Evolutionary conservation across 1,284 basidiomycete species (phyloP), one percentile per base, ranked within the genome.

Genomic region (Irpex rosettiformis): DNA sequence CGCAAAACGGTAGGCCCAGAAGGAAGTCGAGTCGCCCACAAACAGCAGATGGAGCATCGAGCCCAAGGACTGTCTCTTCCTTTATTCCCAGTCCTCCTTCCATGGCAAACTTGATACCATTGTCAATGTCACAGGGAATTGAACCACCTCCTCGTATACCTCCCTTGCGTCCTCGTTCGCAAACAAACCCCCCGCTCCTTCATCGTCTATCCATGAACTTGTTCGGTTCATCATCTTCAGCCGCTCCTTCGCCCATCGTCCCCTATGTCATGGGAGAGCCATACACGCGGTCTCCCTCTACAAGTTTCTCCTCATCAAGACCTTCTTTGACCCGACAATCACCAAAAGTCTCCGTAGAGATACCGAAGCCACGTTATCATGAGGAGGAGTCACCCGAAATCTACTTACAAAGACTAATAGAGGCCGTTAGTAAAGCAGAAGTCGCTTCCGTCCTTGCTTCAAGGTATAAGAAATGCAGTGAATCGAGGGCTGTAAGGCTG

Each of bases 361-460:
- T 82, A 52, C 78, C 85, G 10, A 81, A 77, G 65, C 85, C 86
- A 1, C 74, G 73, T 10, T 27, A 51, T 54, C 67, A 68, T 28
- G 75, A 79, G 21, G 83, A 81, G 43, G 93, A 96, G 70, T 82
- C 85, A 16, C 85, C 91, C 1, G 85, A 86, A 61, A 69, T 73
- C 0, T 96, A 91, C 73, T 71, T 96, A 30, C 68, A 73, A 6
- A 79, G 92, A 57, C 72, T 96, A 27, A 71, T 79, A 37, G 74
- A 79, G 16, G 79, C 80, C 29, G 83, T 94, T 11, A 85, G 80
- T 64, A 90, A 91, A 67, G 81, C 85, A 1, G 93, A 96, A 67
- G 79, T 96, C 51, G 88, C 89, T 0, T 80, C 81, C 45, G 80
- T 93, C 18, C 73, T 96, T 24, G 93, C 94, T 25, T 84, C 88